phyloP scores from a whole-genome alignment of 805 yeast genomes.

The Ogataea pignaliae region DNA sequence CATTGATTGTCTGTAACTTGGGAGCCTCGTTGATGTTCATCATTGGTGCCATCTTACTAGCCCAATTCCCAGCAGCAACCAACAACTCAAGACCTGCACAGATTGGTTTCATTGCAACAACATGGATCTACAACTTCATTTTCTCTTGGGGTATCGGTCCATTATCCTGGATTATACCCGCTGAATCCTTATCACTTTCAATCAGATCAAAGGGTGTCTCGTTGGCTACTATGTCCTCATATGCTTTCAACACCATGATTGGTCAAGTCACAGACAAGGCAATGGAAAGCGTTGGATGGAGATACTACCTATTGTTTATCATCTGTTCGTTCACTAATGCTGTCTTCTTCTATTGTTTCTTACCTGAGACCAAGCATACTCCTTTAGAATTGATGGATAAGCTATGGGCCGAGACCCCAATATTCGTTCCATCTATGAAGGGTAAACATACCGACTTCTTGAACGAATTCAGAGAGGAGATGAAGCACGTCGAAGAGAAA shows the following conservation, averaged over 20 bases:
- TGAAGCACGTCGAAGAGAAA: constrained; percentile 5
- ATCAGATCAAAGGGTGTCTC: constrained; percentile 61
- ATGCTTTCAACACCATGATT: constrained; percentile 32
- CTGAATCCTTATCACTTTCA: constrained; percentile 53
- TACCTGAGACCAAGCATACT: constrained; percentile 29
- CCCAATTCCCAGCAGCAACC: constrained; percentile 18
- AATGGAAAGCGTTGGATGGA: constrained; percentile 49
- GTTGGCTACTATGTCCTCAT: constrained; percentile 38
- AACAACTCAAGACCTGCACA: constrained; percentile 20
- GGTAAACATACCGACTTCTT: constrained; percentile 5
- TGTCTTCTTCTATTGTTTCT: constrained; percentile 28
- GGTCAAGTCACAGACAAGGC: constrained; percentile 49
- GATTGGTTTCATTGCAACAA: constrained; percentile 25
- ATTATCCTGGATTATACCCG: constrained; percentile 48
- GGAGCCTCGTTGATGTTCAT: constrained; percentile 14
- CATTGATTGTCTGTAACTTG: constrained; percentile 12
- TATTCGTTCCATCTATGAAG: constrained; percentile 8
- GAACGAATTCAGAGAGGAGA: constrained; percentile 6
- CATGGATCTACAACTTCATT: constrained; percentile 26
- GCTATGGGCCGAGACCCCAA: constrained; percentile 7
- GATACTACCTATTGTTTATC: constrained; percentile 58
- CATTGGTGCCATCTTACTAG: constrained; percentile 20
- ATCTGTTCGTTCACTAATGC: constrained; percentile 27
- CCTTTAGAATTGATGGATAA: constrained; percentile 13
- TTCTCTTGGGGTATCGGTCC: constrained; percentile 25